Evolutionary conservation across 75 land plant genomes (phyloP).

Genomic region (Adiantum capillusveneris): DNA sequence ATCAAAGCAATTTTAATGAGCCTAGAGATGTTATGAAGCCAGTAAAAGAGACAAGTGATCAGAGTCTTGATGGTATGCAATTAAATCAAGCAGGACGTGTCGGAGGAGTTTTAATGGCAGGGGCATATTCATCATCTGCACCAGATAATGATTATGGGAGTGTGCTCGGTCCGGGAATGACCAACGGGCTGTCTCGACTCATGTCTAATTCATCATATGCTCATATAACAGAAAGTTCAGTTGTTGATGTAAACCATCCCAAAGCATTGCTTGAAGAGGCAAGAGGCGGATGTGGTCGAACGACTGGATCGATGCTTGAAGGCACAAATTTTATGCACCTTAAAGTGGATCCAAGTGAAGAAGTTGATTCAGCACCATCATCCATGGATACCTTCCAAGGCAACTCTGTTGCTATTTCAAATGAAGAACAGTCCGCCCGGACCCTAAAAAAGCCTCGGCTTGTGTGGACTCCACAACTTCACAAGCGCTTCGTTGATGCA

Average conservation of each 20-base stretch:
- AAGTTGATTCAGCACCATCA: background rate
- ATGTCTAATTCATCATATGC: too few relatives aligned
- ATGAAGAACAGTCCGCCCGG: constrained; percentile 39
- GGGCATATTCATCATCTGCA: too few relatives aligned
- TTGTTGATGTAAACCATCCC: too few relatives aligned
- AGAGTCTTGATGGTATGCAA: too few relatives aligned
- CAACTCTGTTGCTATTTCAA: constrained; percentile 19
- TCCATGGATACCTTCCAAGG: constrained; percentile 8
- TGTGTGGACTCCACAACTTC: constrained; percentile 97
- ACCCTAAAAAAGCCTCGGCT: constrained; percentile 63
- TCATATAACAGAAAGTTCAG: too few relatives aligned
- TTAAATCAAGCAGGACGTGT: too few relatives aligned
- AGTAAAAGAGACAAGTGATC: too few relatives aligned
- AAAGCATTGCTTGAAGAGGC: background rate
- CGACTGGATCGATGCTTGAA: constrained; percentile 1
- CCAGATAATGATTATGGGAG: too few relatives aligned
- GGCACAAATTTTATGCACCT: constrained; percentile 17
- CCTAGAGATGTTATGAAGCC: background rate
- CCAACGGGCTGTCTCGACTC: too few relatives aligned
- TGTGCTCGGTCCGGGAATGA: too few relatives aligned
- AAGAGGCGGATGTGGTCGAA: background rate
- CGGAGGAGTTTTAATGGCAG: too few relatives aligned
- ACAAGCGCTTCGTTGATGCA: constrained; percentile 88
- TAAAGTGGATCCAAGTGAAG: constrained; percentile 2
- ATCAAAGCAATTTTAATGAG: constrained; percentile 1